These are phyloP conservation scores for Solanum gracilifrons DNA, from an alignment of 257 asterid genomes.

Conservation along the genomic window DNA sequence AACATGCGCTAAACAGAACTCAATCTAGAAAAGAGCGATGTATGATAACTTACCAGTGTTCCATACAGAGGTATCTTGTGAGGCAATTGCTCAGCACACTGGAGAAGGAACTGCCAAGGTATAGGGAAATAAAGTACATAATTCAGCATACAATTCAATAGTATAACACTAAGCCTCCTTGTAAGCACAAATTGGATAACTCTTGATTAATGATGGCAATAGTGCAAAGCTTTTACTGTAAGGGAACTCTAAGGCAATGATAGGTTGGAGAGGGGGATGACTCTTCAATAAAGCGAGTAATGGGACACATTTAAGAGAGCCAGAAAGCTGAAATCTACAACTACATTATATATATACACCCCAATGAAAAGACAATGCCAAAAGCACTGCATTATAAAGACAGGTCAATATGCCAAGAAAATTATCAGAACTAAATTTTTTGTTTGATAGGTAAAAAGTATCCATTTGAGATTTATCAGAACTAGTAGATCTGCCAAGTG, in stretches of 20 bases:
- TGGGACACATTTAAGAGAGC: not conserved
- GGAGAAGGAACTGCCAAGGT: conserved; percentile 70
- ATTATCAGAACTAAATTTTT: not conserved
- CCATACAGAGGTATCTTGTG: conserved; percentile 95
- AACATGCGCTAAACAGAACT: not conserved
- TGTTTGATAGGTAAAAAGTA: not conserved
- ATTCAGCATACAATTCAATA: not conserved
- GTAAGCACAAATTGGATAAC: not conserved
- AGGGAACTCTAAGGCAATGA: not conserved
- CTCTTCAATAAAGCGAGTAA: not conserved
- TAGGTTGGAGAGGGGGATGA: not conserved
- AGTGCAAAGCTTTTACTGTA: not conserved
- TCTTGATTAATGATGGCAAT: not conserved
- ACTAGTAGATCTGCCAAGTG: not conserved
- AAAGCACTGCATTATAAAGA: not conserved
- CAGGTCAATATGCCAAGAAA: not conserved
- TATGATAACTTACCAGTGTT: conserved; percentile 56
- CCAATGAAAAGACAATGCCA: not conserved
- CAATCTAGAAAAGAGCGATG: not conserved
- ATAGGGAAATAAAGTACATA: conserved; percentile 1
- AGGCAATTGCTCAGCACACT: conserved; percentile 95
- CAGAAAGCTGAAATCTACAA: not conserved
- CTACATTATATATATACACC: not conserved
- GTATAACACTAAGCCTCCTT: not conserved
- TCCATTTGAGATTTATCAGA: not conserved